A percentile compares a stretch with the other conserved stretches of the same genome.
phyloP scores from a whole-genome alignment of 495 filamentous ascomycete species.

The Penicillium bialowiezense region DNA sequence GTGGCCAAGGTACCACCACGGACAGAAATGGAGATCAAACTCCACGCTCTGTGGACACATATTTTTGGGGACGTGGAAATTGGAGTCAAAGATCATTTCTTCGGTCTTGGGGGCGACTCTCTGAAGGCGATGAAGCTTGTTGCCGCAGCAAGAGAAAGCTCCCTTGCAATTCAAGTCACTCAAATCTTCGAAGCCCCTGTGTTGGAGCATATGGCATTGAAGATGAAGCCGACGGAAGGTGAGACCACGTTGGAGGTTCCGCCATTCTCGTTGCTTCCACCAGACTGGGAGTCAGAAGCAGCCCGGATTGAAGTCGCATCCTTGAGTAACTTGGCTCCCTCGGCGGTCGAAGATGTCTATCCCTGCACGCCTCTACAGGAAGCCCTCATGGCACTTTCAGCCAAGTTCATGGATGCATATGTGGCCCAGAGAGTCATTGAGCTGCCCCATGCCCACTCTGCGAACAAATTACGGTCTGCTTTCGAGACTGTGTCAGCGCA shows the following conservation, averaged over 20 bases:
- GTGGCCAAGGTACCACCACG: not conserved
- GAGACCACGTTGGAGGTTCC: not conserved
- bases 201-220: conserved; percentile 13
- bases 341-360: conserved; percentile 38
- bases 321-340: not conserved
- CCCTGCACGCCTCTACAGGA: conserved; percentile 53
- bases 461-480: conserved; percentile 13
- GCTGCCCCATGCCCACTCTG: not conserved
- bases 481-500: conserved; percentile 36
- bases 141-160: conserved; percentile 23
- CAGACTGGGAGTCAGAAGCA: not conserved
- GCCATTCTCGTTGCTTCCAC: conserved; percentile 4
- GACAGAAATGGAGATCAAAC: conserved; percentile 1
- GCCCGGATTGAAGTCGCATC: not conserved
- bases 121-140: conserved; percentile 34
- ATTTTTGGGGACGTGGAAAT: not conserved
- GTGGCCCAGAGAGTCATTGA: conserved; percentile 19
- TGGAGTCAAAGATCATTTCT: conserved; percentile 46
- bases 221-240: not conserved
- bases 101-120: conserved; percentile 34
- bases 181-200: conserved; percentile 26
- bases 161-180: conserved; percentile 28
- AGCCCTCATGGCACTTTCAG: conserved; percentile 43
- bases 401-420: conserved; percentile 36
- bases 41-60: not conserved